These are phyloP conservation scores for Diddensiella transvaalensis DNA, from an alignment of 805 yeast species.

Conservation along the genomic window DNA sequence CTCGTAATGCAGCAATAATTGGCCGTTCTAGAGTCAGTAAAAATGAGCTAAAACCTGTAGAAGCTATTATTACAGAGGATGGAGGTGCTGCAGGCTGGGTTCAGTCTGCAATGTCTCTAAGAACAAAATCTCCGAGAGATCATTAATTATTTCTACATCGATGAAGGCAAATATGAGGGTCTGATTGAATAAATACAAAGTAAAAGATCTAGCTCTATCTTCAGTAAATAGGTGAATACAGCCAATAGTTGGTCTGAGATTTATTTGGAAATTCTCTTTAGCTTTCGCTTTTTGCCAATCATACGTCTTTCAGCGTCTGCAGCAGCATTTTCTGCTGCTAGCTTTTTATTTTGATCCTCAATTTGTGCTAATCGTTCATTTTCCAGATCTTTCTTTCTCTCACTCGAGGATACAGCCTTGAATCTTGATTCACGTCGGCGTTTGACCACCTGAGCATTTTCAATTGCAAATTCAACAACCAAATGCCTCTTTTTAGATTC, in stretches of 20 bases:
- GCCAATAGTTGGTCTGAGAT: background rate
- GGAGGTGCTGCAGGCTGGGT: constrained; percentile 95
- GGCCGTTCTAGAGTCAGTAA: constrained; percentile 48
- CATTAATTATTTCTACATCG: constrained; percentile 54
- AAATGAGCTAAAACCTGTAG: constrained; percentile 23
- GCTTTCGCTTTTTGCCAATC: constrained; percentile 35
- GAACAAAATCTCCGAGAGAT: constrained; percentile 66
- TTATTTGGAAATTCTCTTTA: constrained; percentile 21
- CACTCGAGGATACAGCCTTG: constrained; percentile 21
- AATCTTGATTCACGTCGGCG: constrained; percentile 64
- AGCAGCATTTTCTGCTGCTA: constrained; percentile 1
- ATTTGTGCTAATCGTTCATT: constrained; percentile 22
- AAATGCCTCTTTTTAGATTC: constrained; percentile 61
- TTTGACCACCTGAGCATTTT: constrained; percentile 88
- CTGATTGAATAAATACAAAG: background rate
- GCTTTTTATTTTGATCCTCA: constrained; percentile 13
- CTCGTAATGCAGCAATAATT: constrained; percentile 86
- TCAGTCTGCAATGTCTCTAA: constrained; percentile 68
- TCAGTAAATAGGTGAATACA: no score
- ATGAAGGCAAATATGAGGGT: no score
- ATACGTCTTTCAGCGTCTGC: constrained; percentile 21
- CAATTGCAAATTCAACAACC: constrained; percentile 93
- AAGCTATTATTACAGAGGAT: constrained; percentile 61
- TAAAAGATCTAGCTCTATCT: background rate
- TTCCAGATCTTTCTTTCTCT: constrained; percentile 27